Evolutionary conservation across 2,329 filamentous ascomycete species (phyloP).

Genomic region (Fusarium mangiferae): DNA sequence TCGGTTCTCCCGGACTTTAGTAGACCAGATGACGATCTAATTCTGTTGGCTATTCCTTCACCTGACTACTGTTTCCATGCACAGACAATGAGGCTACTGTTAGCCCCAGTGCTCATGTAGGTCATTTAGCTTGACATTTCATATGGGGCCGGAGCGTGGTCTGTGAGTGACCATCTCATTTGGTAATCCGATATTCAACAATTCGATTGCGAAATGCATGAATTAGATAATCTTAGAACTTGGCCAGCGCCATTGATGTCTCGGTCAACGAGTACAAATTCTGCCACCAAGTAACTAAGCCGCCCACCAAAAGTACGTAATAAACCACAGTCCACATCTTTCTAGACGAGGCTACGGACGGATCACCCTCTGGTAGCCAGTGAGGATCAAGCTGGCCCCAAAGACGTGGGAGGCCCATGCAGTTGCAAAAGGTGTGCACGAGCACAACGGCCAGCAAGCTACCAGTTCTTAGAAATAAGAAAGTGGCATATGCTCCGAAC

Average conservation of each 20-base stretch:
- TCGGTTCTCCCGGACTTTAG: neutral
- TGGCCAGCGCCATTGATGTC: constrained; percentile 46
- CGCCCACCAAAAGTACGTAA: constrained; percentile 78
- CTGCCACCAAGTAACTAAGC: constrained; percentile 76
- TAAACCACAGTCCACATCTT: constrained; percentile 78
- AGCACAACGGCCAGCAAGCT: constrained; percentile 79
- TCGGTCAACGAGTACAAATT: constrained; percentile 78
- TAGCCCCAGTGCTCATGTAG: constrained; percentile 5
- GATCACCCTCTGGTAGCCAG: constrained; percentile 47
- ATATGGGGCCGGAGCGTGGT: constrained; percentile 1
- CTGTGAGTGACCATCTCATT: constrained; percentile 21
- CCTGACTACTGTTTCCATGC: neutral
- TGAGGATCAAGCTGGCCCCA: constrained; percentile 78
- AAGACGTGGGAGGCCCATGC: constrained; percentile 85
- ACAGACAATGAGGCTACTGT: constrained; percentile 12
- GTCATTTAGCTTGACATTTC: constrained; percentile 9
- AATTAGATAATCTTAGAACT: constrained; percentile 41
- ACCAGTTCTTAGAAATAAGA: constrained; percentile 86
- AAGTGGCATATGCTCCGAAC: constrained; percentile 93
- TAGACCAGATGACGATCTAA: neutral
- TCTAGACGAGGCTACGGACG: constrained; percentile 36
- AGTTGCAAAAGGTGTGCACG: constrained; percentile 92
- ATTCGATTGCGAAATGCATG: constrained; percentile 6
- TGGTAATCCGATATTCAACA: constrained; percentile 10
- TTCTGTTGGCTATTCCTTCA: neutral